Evolutionary conservation across 176 grass and related monocot genomes (phyloP).

Genomic region (Oryza coarctata): DNA sequence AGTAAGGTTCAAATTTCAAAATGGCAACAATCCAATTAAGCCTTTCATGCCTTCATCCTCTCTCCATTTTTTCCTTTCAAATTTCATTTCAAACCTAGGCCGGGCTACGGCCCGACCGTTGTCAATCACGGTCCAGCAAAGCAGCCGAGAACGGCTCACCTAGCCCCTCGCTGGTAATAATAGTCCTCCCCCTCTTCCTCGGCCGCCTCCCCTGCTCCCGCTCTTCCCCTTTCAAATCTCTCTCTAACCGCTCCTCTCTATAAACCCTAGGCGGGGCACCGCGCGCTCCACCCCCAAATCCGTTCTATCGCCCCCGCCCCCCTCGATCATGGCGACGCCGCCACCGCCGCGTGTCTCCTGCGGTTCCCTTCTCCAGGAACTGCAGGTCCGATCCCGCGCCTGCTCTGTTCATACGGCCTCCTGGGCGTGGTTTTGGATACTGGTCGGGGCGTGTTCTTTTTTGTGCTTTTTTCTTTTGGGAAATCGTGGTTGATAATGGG

Average conservation of each 20-base stretch:
- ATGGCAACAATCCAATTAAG: too few relatives aligned
- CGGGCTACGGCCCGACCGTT: neutral
- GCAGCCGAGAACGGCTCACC: slow-evolving; percentile 24
- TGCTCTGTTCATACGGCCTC: neutral
- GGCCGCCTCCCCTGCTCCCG: slow-evolving; percentile 25
- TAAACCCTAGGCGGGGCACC: slow-evolving; percentile 34
- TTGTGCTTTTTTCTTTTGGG: neutral
- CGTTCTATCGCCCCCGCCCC: neutral
- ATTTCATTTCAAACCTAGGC: neutral
- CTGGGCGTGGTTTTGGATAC: neutral
- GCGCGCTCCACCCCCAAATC: neutral
- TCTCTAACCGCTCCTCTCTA: neutral
- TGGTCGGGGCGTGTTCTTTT: neutral
- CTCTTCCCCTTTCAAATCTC: slow-evolving; percentile 33
- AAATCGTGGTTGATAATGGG: neutral
- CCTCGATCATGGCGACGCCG: slow-evolving; percentile 23
- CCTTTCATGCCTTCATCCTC: too few relatives aligned
- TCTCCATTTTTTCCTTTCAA: neutral
- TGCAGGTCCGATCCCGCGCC: slow-evolving; percentile 50
- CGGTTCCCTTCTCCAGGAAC: slow-evolving; percentile 73
- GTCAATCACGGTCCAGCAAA: slow-evolving; percentile 32
- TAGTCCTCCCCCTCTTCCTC: neutral
- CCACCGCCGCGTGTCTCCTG: slow-evolving; percentile 49
- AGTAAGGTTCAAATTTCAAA: too few relatives aligned
- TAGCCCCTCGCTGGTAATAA: neutral